phyloP scores from a whole-genome alignment of 2,329 filamentous ascomycete genomes.

The Diaporthe capsici region DNA sequence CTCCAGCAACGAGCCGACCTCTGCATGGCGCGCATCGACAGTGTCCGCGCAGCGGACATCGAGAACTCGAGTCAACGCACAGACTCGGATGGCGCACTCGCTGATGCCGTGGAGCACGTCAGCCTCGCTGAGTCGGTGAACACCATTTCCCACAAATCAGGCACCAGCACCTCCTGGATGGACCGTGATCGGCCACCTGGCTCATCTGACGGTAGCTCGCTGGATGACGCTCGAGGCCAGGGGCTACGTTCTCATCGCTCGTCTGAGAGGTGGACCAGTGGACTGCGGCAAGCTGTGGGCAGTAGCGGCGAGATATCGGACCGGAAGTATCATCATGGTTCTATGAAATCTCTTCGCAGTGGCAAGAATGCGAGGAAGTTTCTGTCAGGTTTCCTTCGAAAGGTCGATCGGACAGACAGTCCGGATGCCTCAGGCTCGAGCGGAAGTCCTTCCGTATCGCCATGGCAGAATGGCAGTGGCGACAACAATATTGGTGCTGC shows the following conservation, averaged over 20 bases:
- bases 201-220: slow-evolving; percentile 65
- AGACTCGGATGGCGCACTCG: slow-evolving; percentile 49
- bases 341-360: slow-evolving; percentile 49
- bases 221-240: slow-evolving; percentile 50
- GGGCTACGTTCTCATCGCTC: slow-evolving; percentile 44
- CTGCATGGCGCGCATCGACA: slow-evolving; percentile 65
- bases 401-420: slow-evolving; percentile 45
- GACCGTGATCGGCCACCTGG: slow-evolving; percentile 59
- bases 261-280: slow-evolving; percentile 34
- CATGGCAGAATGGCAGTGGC: slow-evolving; percentile 25
- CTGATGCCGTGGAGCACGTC: slow-evolving; percentile 64
- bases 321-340: slow-evolving; percentile 12
- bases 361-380: slow-evolving; percentile 58
- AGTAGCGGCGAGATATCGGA: slow-evolving; percentile 19
- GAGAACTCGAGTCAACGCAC: slow-evolving; percentile 49
- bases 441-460: slow-evolving; percentile 17
- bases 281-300: slow-evolving; percentile 23
- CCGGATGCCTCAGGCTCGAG: slow-evolving; percentile 46
- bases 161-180: slow-evolving; percentile 49
- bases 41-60: slow-evolving; percentile 56
- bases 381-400: slow-evolving; percentile 58
- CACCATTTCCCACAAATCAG: slow-evolving; percentile 52
- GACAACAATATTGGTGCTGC: slow-evolving; percentile 8
- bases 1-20: slow-evolving; percentile 66
- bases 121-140: slow-evolving; percentile 55